phyloP scores from a whole-genome alignment of 148 eudicot species.

The Amaranthus palmeri region DNA sequence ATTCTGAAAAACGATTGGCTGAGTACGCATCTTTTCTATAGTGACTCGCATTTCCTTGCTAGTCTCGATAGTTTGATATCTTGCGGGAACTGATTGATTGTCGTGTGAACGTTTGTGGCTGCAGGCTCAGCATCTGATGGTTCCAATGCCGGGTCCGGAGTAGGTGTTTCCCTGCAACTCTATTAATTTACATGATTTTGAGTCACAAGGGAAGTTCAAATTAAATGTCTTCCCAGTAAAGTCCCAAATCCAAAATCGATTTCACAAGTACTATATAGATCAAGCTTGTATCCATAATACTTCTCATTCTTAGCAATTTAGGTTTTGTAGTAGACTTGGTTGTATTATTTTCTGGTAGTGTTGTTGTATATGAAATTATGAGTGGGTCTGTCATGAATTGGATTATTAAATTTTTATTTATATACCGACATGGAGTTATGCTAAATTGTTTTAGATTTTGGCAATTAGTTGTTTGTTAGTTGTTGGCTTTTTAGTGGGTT shows the following conservation, averaged over 20 bases:
- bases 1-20: too few species aligned
- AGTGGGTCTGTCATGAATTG: conserved; percentile 3
- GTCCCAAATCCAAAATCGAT: conserved; percentile 9
- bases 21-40: neutral
- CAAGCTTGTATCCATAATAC: conserved; percentile 20
- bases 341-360: conserved; percentile 6
- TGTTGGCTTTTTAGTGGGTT: too few species aligned
- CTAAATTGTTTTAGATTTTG: neutral
- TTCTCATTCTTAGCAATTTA: conserved; percentile 22
- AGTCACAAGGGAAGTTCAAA: conserved; percentile 9
- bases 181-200: conserved; percentile 14
- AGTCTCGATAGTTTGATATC: neutral
- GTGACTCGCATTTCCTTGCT: neutral
- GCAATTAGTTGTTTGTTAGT: too few species aligned
- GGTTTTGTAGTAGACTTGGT: conserved; percentile 19
- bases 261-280: conserved; percentile 11
- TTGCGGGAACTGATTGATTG: neutral
- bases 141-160: conserved; percentile 53
- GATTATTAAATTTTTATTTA: neutral
- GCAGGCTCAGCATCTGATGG: conserved; percentile 52
- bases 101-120: conserved; percentile 6
- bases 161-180: conserved; percentile 25
- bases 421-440: neutral
- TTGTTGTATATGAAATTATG: conserved; percentile 27
- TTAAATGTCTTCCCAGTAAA: conserved; percentile 4